These are phyloP conservation scores for Coemansia sp. DNA, from an alignment of 192 early-diverging fungal species.

Conservation along the genomic window DNA sequence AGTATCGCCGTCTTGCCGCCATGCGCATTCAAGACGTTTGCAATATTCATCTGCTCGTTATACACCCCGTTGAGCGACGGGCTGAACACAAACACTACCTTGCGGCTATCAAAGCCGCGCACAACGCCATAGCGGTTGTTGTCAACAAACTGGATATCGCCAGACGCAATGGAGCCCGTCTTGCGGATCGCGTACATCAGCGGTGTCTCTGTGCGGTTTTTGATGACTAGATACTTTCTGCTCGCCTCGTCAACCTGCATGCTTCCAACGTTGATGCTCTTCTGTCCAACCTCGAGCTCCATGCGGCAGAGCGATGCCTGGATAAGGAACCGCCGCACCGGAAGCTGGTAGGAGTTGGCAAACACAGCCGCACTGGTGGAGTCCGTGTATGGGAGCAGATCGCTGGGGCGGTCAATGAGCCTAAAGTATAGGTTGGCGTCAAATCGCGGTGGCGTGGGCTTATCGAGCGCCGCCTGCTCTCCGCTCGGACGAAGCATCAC, in stretches of 20 bases:
- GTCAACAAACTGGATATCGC: constrained; percentile 74
- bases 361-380: constrained; percentile 48
- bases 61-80: constrained; percentile 87
- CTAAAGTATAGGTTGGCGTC: constrained; percentile 75
- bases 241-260: constrained; percentile 79
- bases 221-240: constrained; percentile 83
- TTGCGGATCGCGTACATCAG: constrained; percentile 90
- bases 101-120: constrained; percentile 84
- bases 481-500: constrained; percentile 68
- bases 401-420: constrained; percentile 82
- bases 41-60: constrained; percentile 80
- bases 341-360: constrained; percentile 49
- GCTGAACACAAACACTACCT: constrained; percentile 90
- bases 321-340: constrained; percentile 88
- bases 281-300: constrained; percentile 91
- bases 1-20: constrained; percentile 78
- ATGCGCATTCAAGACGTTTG: constrained; percentile 83
- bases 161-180: constrained; percentile 91
- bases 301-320: constrained; percentile 80
- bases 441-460: constrained; percentile 15
- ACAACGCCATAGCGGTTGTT: constrained; percentile 83
- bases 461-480: constrained; percentile 3
- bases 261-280: constrained; percentile 94
- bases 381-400: constrained; percentile 75
- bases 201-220: constrained; percentile 87